A percentile compares a stretch with the other conserved stretches of the same genome.
phyloP scores from a whole-genome alignment of 2,329 filamentous ascomycete genomes.

The Aspergillus tanneri region DNA sequence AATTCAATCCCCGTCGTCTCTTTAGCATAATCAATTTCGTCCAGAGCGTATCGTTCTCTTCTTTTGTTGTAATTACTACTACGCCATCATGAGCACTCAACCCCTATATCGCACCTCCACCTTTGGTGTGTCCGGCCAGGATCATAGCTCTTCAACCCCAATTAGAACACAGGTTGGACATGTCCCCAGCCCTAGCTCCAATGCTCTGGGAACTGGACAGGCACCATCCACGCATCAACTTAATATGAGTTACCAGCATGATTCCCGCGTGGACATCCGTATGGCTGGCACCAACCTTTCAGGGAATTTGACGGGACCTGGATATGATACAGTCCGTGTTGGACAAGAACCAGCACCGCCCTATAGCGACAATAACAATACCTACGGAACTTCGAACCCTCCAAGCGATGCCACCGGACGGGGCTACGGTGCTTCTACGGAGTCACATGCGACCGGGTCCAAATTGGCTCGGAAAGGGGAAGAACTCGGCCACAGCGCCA shows the following conservation, averaged over 20 bases:
- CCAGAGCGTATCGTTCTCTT: not conserved
- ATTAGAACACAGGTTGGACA: conserved; percentile 13
- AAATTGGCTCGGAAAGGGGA: conserved; percentile 19
- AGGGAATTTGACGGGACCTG: conserved; percentile 4
- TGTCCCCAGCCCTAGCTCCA: not conserved
- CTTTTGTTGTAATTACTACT: not conserved
- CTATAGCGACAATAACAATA: too few relatives aligned
- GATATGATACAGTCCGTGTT: not conserved
- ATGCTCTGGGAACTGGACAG: conserved; percentile 13
- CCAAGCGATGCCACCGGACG: conserved; percentile 14
- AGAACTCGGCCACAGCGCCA: conserved; percentile 25
- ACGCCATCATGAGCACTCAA: conserved; percentile 18
- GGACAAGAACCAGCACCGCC: not conserved
- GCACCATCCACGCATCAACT: conserved; percentile 17
- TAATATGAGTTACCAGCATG: conserved; percentile 38
- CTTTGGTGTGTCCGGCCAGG: conserved; percentile 13
- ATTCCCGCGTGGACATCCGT: conserved; percentile 34
- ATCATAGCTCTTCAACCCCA: conserved; percentile 14
- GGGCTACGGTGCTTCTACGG: not conserved
- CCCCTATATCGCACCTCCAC: conserved; percentile 16
- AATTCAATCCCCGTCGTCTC: too few relatives aligned
- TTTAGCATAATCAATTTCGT: too few relatives aligned
- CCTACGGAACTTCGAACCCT: too few relatives aligned
- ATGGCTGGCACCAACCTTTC: conserved; percentile 17
- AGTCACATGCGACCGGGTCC: not conserved